A percentile compares a stretch with the other conserved stretches of the same genome.
Conservation (phyloP, 2,329 filamentous ascomycete species). For the Aurifilum marmelostoma region DNA sequence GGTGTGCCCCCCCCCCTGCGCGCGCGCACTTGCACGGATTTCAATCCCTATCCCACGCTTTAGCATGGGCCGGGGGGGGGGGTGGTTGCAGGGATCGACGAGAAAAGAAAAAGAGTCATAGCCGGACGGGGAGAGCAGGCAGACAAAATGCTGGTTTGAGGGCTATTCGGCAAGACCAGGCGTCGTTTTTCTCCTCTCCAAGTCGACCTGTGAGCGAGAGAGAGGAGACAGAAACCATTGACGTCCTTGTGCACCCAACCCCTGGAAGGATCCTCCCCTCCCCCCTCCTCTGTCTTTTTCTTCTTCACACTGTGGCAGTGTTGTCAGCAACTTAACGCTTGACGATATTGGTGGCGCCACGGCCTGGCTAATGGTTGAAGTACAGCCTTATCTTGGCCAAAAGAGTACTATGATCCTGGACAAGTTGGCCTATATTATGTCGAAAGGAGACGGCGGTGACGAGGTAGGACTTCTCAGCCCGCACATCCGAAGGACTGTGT, state of each 20-base stretch:
- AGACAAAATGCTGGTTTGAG: constrained; percentile 2
- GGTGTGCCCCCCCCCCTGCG: constrained; percentile 8
- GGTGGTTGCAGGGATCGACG: background rate
- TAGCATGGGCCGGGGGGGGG: background rate
- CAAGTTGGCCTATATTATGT: background rate
- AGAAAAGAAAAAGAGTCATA: constrained; percentile 16
- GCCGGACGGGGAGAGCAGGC: constrained; percentile 6
- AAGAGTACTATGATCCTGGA: background rate
- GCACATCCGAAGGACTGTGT: background rate
- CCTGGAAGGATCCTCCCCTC: background rate
- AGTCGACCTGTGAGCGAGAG: too few species aligned
- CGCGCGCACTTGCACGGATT: constrained; percentile 12
- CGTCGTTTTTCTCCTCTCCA: too few species aligned
- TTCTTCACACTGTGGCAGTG: constrained; percentile 13
- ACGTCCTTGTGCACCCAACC: constrained; percentile 5
- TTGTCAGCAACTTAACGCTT: constrained; percentile 4
- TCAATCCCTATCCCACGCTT: constrained; percentile 11
- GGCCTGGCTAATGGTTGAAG: constrained; percentile 3
- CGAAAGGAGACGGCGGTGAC: background rate
- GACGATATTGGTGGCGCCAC: background rate
- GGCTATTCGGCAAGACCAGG: too few species aligned
- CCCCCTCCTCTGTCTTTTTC: background rate
- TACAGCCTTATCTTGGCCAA: constrained; percentile 5
- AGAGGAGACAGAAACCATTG: constrained; percentile 4
- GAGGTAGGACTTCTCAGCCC: background rate